Conservation (phyloP, 2,329 filamentous ascomycete species). For the Trichoderma citrinoviride region DNA sequence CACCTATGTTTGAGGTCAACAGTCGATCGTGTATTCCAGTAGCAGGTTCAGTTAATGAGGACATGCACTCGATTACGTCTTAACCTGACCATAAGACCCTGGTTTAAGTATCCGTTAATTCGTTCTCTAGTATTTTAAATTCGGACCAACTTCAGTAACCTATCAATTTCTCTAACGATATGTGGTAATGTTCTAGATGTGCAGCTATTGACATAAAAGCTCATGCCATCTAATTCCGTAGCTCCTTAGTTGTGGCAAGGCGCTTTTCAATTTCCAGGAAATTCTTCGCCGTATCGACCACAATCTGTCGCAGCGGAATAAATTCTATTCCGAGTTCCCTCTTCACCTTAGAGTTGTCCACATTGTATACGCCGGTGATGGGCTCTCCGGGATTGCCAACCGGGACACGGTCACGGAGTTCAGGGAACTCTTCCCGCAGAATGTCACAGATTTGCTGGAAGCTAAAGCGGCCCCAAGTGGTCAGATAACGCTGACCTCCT, state of each 20-base stretch:
- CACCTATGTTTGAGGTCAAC: too few relatives aligned
- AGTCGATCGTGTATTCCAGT: too few relatives aligned
- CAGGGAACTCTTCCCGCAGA: constrained; percentile 49
- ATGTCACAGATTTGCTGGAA: constrained; percentile 44
- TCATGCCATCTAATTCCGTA: too few relatives aligned
- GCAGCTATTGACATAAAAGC: too few relatives aligned
- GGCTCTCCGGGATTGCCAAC: constrained; percentile 21
- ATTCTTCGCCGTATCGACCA: constrained; percentile 12
- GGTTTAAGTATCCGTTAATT: too few relatives aligned
- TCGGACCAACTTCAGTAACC: too few relatives aligned
- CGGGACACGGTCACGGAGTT: constrained; percentile 48
- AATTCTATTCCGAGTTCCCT: constrained; percentile 15
- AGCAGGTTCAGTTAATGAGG: too few relatives aligned
- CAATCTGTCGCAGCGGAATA: constrained; percentile 1
- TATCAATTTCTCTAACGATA: too few relatives aligned
- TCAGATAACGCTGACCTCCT: constrained; percentile 31
- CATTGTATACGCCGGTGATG: constrained; percentile 4
- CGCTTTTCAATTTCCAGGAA: background rate
- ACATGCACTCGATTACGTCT: too few relatives aligned
- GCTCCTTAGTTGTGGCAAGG: background rate
- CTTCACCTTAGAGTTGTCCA: constrained; percentile 6
- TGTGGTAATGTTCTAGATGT: too few relatives aligned
- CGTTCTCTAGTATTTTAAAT: too few relatives aligned
- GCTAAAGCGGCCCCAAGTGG: constrained; percentile 27
- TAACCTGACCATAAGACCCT: too few relatives aligned